These are phyloP conservation scores for Cokeromyces recurvatus DNA, from an alignment of 371 early-diverging fungal genomes.

Conservation along the genomic window DNA sequence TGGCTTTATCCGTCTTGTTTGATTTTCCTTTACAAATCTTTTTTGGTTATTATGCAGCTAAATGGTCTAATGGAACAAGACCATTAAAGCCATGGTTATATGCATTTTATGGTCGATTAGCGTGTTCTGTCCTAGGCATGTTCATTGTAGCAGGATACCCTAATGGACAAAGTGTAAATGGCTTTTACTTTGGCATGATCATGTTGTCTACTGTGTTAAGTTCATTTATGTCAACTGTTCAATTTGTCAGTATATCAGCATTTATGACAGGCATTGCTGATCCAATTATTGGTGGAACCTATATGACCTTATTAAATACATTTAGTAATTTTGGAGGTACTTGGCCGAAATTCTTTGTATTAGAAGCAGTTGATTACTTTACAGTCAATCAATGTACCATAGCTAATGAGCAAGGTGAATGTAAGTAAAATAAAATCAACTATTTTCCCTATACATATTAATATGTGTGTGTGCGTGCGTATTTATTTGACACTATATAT, in stretches of 20 bases:
- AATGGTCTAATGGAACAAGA: slow-evolving; percentile 84
- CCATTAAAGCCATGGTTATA: slow-evolving; percentile 92
- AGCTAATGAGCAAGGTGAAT: slow-evolving; percentile 18
- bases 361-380: slow-evolving; percentile 90
- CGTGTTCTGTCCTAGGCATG: slow-evolving; percentile 81
- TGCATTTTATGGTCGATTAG: slow-evolving; percentile 83
- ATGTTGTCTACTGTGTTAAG: slow-evolving; percentile 76
- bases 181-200: slow-evolving; percentile 78
- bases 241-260: slow-evolving; percentile 93
- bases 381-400: slow-evolving; percentile 69
- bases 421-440: slow-evolving; percentile 19
- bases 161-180: slow-evolving; percentile 51
- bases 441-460: neutral
- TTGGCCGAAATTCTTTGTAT: slow-evolving; percentile 93
- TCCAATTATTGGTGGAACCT: slow-evolving; percentile 95
- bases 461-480: too few species aligned
- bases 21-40: slow-evolving; percentile 96
- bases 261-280: slow-evolving; percentile 95
- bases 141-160: slow-evolving; percentile 79
- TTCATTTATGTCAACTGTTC: slow-evolving; percentile 90
- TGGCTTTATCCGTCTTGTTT: slow-evolving; percentile 87
- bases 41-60: slow-evolving; percentile 95
- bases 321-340: slow-evolving; percentile 97
- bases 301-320: slow-evolving; percentile 96
- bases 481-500: neutral